A percentile compares a stretch with the other conserved stretches of the same genome.
These are phyloP conservation scores for Tolypocladium nubicola DNA, from an alignment of 2,329 filamentous ascomycete genomes.

Conservation along the genomic window DNA sequence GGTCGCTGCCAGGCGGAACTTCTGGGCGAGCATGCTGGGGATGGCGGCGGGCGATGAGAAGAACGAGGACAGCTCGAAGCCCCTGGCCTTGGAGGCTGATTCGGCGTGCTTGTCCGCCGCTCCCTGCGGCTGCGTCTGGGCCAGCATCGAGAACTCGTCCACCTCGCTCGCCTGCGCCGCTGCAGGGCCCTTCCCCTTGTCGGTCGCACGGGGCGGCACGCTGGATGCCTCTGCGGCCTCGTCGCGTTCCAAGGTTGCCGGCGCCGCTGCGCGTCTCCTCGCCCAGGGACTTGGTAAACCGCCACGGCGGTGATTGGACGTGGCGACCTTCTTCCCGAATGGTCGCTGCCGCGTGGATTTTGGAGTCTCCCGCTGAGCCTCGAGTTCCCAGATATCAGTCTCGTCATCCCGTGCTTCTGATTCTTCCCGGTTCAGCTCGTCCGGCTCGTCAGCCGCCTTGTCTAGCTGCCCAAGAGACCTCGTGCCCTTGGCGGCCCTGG, in stretches of 20 bases:
- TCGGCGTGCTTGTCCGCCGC: conserved; percentile 8
- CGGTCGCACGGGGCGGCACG: conserved; percentile 5
- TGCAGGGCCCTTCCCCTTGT: conserved; percentile 1
- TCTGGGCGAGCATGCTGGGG: conserved; percentile 21
- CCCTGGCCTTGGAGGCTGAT: conserved; percentile 17
- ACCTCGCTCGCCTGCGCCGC: conserved; percentile 10
- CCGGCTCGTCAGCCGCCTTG: conserved; percentile 7
- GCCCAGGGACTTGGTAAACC: conserved; percentile 30
- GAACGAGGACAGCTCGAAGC: conserved; percentile 41
- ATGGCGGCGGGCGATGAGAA: conserved; percentile 45
- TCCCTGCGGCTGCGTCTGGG: conserved; percentile 14
- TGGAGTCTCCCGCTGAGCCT: conserved; percentile 38
- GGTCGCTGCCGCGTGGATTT: conserved; percentile 16
- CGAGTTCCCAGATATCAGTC: conserved; percentile 46
- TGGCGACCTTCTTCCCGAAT: conserved; percentile 15
- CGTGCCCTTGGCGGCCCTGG: background rate
- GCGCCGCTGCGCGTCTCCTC: conserved; percentile 8
- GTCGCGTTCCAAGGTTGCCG: conserved; percentile 2
- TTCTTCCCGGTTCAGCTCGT: conserved; percentile 2
- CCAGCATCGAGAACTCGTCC: conserved; percentile 36
- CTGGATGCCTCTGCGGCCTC: conserved; percentile 3
- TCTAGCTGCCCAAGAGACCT: conserved; percentile 6
- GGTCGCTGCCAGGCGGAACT: conserved; percentile 16
- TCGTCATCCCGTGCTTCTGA: conserved; percentile 23
- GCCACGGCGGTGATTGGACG: conserved; percentile 10